These are phyloP conservation scores for Logfia minima DNA, from an alignment of 129 eudicot genomes.

Conservation along the genomic window DNA sequence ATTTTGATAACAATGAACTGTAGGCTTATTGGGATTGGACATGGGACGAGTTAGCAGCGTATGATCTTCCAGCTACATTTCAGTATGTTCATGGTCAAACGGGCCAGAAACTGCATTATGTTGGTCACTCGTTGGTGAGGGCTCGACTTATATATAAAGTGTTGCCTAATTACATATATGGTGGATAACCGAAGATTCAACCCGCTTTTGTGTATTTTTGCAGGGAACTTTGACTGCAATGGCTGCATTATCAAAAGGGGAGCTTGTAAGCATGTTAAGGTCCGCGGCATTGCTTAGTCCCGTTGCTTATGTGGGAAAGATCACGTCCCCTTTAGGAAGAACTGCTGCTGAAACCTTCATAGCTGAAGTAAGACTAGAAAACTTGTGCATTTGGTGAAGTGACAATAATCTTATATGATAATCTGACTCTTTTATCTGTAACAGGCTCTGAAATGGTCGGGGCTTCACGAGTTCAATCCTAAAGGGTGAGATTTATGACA, in stretches of 20 bases:
- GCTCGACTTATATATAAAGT: background rate
- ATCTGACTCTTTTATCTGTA: background rate
- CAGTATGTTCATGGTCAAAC: slow-evolving; percentile 44
- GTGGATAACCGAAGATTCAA: slow-evolving; percentile 2
- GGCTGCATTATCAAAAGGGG: slow-evolving; percentile 62
- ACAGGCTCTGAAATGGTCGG: slow-evolving; percentile 60
- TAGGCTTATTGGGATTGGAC: slow-evolving; percentile 54
- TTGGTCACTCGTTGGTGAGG: slow-evolving; percentile 73
- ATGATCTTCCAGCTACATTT: background rate
- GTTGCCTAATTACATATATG: background rate
- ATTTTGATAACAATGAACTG: background rate
- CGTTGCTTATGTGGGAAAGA: slow-evolving; percentile 54
- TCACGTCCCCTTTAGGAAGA: slow-evolving; percentile 64
- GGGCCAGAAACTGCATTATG: slow-evolving; percentile 62
- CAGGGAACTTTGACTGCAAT: slow-evolving; percentile 74
- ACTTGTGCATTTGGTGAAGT: slow-evolving; percentile 11
- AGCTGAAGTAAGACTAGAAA: slow-evolving; percentile 39
- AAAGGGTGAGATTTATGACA: slow-evolving; percentile 48
- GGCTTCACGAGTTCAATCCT: slow-evolving; percentile 62
- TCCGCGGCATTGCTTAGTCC: slow-evolving; percentile 76
- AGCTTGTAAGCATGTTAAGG: slow-evolving; percentile 50
- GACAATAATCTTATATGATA: slow-evolving; percentile 3
- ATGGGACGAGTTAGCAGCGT: background rate
- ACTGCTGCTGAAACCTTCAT: slow-evolving; percentile 52
- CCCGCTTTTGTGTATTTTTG: slow-evolving; percentile 5